These are phyloP conservation scores for Alternaria postmessia DNA, from an alignment of 2,329 filamentous ascomycete genomes.

Conservation along the genomic window DNA sequence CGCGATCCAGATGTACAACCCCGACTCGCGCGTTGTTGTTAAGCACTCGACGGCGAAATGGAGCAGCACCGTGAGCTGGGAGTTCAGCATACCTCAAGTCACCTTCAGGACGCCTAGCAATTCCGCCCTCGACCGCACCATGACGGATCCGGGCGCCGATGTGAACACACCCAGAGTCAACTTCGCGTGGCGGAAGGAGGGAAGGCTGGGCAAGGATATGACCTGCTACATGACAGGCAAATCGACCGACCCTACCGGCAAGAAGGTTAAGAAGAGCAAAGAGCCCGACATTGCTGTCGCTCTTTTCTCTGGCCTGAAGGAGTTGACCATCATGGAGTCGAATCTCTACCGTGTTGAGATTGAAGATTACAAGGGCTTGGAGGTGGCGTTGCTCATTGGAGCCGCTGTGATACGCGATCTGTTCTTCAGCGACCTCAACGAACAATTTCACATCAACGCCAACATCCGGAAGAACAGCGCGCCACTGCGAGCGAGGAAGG, in stretches of 20 bases:
- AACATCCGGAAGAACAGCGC: conserved; percentile 50
- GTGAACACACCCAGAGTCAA: conserved; percentile 72
- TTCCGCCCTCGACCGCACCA: conserved; percentile 78
- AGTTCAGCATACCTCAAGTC: conserved; percentile 89
- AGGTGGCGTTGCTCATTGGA: conserved; percentile 75
- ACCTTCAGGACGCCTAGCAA: conserved; percentile 82
- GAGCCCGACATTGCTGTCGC: conserved; percentile 97
- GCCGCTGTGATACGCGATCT: conserved; percentile 69
- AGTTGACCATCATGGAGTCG: conserved; percentile 90
- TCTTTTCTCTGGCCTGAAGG: conserved; percentile 74
- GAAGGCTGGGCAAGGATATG: conserved; percentile 84
- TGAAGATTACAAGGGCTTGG: conserved; percentile 91
- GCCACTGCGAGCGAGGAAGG: conserved; percentile 44
- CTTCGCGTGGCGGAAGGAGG: conserved; percentile 90
- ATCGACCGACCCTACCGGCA: conserved; percentile 69
- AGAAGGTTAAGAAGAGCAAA: conserved; percentile 72
- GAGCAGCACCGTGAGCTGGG: conserved; percentile 83
- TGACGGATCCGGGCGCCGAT: conserved; percentile 65
- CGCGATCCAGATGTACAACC: conserved; percentile 89
- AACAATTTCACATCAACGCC: conserved; percentile 77
- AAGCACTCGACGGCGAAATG: conserved; percentile 77
- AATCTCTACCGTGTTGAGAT: conserved; percentile 90
- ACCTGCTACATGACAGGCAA: conserved; percentile 87
- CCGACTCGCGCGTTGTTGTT: conserved; percentile 81
- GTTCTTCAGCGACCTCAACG: conserved; percentile 70